Percentiles rank a stretch among this genome's conserved stretches.
Conservation (phyloP, 148 eudicot genomes). For the Pharnaceum exiguum region DNA sequence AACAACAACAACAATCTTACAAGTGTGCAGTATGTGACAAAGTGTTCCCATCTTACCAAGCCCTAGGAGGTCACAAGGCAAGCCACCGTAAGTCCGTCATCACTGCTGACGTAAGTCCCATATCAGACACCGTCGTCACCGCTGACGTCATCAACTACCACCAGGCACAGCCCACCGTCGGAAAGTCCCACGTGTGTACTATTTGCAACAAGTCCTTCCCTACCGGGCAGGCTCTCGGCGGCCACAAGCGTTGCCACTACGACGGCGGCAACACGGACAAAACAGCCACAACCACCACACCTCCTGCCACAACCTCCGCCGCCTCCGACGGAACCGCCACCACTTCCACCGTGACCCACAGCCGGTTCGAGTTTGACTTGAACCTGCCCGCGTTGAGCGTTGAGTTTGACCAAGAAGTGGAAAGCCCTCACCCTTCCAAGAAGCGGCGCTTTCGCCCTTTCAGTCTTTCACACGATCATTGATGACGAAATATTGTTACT, state of each 20-base stretch:
- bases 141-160: background rate
- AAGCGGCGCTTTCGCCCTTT: constrained; percentile 41
- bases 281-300: background rate
- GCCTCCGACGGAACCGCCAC: constrained; percentile 14
- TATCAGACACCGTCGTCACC: background rate
- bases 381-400: constrained; percentile 50
- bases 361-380: constrained; percentile 40
- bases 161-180: constrained; percentile 6
- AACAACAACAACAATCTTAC: constrained; percentile 13
- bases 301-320: background rate
- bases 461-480: background rate
- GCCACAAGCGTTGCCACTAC: constrained; percentile 76
- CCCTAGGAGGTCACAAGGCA: constrained; percentile 80
- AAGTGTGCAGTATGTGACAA: constrained; percentile 61
- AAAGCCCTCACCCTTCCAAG: constrained; percentile 56
- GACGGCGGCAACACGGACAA: constrained; percentile 34
- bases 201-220: constrained; percentile 54
- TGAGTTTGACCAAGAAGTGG: constrained; percentile 52
- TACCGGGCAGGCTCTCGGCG: constrained; percentile 76
- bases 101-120: constrained; percentile 10
- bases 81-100: constrained; percentile 60
- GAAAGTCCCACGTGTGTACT: constrained; percentile 49
- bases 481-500: too few species aligned
- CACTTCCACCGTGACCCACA: constrained; percentile 18
- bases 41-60: constrained; percentile 58